Base-by-base conservation (phyloP, 257 asterid species). In the Craterostigma plantagineum region DNA sequence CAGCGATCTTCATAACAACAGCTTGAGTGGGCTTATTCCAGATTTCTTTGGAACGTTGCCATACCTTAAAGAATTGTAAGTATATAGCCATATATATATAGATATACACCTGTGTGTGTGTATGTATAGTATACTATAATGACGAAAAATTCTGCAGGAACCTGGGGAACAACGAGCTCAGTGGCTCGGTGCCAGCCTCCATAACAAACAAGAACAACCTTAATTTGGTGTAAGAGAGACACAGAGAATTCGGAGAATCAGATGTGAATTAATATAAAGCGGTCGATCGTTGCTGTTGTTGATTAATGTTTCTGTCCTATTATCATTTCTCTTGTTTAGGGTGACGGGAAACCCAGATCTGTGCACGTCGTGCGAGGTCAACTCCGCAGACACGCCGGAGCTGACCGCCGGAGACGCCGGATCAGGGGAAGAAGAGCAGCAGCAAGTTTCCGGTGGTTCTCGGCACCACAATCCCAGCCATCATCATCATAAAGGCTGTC, bases 1-100 rank as follows among this genome's bases (percentile, higher is more conserved):
- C 75, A 74, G 85, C 46, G 76, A 77, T 53, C 34, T 77, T 50
- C 63, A 63, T 1, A 58, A 66, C 43, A 71, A 77, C 54, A 57
- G 63, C 46, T 47, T 77, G 59, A 27, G 10, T 12, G 91, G 91
- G 34, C 48, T 61, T 5, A 63, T 78, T 43, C 92, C 92, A 17
- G 70, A 71, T 9, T 78, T 74, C 48, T 68, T 78, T 16, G 66
- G 74, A 35, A 18, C 58, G 33, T 56, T 74, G 0, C 70, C 81
- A 0, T 68, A 68, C 52, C 75, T 78, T 7, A 68, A 66, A 57
- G 51, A 56, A 56, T 11, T 77, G 91, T 74, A 17, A 65, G 76
- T 38, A 16, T 10, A 36, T 9, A 36, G 1, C 1, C 8, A 36
- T 36, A 23, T 23, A 23, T 23, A 23, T 16, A 41, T 9, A 18